phyloP scores from a whole-genome alignment of 768 basidiomycete genomes.

The Rhodocollybia butyracea region DNA sequence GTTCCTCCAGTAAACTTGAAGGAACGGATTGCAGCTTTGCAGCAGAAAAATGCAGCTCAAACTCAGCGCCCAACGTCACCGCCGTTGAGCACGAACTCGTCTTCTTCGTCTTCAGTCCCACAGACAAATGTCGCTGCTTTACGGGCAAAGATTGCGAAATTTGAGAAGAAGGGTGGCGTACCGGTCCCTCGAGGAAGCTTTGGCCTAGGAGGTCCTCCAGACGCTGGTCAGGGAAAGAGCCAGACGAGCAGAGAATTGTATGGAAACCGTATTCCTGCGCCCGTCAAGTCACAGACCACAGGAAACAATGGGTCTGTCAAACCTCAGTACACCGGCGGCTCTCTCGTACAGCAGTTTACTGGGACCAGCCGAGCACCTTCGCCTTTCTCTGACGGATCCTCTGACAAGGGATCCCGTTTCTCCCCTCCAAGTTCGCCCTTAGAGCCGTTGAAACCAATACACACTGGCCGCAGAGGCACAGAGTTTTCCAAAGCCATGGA shows the following conservation, averaged over 20 bases:
- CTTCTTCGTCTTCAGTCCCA: neutral
- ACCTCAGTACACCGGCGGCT: conserved; percentile 4
- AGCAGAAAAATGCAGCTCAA: conserved; percentile 47
- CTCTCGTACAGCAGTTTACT: neutral
- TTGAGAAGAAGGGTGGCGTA: conserved; percentile 73
- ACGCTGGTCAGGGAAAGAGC: conserved; percentile 43
- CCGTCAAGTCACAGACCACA: conserved; percentile 29
- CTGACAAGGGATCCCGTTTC: conserved; percentile 6
- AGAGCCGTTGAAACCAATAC: neutral
- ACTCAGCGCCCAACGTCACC: conserved; percentile 7
- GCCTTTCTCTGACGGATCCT: neutral
- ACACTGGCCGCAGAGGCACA: conserved; percentile 22
- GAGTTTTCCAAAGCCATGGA: conserved; percentile 40
- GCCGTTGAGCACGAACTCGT: conserved; percentile 8
- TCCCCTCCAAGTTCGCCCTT: conserved; percentile 5
- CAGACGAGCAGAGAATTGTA: conserved; percentile 59
- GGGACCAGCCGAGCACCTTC: conserved; percentile 9
- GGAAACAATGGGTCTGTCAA: conserved; percentile 7
- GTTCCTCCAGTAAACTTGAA: conserved; percentile 55
- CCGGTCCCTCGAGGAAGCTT: conserved; percentile 77
- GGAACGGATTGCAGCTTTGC: conserved; percentile 80
- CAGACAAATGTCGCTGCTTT: conserved; percentile 22
- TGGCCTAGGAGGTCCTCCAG: conserved; percentile 62
- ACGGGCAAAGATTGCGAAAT: conserved; percentile 74
- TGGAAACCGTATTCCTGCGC: conserved; percentile 64